Base-by-base conservation (phyloP, 2,329 filamentous ascomycete genomes). In the Escovopsis sp. region DNA sequence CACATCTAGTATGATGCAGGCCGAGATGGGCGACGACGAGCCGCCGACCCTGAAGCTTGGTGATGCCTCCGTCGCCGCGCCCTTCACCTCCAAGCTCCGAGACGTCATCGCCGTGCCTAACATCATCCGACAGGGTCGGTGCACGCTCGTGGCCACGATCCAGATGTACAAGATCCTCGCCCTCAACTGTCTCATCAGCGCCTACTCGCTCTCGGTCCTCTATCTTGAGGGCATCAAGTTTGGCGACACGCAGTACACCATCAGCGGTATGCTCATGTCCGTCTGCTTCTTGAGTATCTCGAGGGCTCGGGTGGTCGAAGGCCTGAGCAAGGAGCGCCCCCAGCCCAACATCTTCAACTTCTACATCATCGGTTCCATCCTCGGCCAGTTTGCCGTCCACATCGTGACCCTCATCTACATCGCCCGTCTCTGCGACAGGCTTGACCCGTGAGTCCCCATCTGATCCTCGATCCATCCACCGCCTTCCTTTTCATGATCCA, bases 121-220 rank as follows among this genome's bases (percentile, higher is more conserved):
- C 66, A 98, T 98, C 54, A 91, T 98, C 55, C 84, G 91, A 44
- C 91, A 98, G 67, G 91, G 91, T 44, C 84, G 91, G 47, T 98
- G 91, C 68, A 98, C 91, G 7, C 77, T 98, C 15, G 91, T 98
- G 42, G 91, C 91, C 29, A 98, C 91, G 0, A 96, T 98, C 50
- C 91, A 98, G 69, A 98, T 98, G 89, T 98, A 98, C 78, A 98
- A 95, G 74, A 98, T 98, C 53, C 76, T 98, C 40, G 91, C 91
- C 7, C 70, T 98, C 45, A 98, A 98, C 70, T 98, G 91, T 60
- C 71, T 98, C 52, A 98, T 98, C 59, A 94, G 85, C 52, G 91
- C 91, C 32, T 98, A 98, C 76, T 94, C 86, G 62, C 66, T 98
- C 57, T 93, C 84, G 60, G 91, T 98, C 14, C 72, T 98, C 44